Evolutionary conservation across 495 filamentous ascomycete genomes (phyloP).

Genomic region (Pseudoneurospora amorphoporcata): DNA sequence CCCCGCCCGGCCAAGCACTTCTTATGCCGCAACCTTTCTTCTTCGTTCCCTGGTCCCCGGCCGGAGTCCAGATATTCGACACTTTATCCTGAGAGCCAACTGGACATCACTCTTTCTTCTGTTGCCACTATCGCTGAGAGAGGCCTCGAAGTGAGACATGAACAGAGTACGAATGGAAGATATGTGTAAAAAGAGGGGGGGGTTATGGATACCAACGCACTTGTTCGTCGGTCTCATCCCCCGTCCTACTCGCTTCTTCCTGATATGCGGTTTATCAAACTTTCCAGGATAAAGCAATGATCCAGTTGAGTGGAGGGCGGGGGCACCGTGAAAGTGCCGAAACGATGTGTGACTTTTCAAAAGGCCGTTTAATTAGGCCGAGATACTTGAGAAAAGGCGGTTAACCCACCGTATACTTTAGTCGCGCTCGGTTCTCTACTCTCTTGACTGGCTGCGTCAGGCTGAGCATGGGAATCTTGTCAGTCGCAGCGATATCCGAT

Average conservation of each 20-base stretch:
- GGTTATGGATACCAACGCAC: neutral
- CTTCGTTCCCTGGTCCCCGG: neutral
- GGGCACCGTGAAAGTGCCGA: neutral
- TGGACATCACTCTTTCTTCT: neutral
- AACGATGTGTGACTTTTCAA: neutral
- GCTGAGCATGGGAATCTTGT: neutral
- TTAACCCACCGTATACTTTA: neutral
- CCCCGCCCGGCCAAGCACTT: neutral
- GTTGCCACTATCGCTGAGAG: slow-evolving; percentile 8
- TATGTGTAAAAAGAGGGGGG: neutral
- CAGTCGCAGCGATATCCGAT: neutral
- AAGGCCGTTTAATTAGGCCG: neutral
- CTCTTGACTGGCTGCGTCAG: neutral
- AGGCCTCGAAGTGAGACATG: slow-evolving; percentile 11
- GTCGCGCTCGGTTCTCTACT: neutral
- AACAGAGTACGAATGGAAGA: slow-evolving; percentile 7
- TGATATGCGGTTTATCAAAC: neutral
- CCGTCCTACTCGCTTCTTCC: neutral
- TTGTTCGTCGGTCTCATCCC: neutral
- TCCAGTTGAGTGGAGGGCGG: neutral
- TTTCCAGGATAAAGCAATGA: neutral
- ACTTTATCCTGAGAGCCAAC: neutral
- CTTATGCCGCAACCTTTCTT: neutral
- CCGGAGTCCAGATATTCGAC: neutral
- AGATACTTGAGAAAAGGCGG: neutral